Conservation (phyloP, 2,329 filamentous ascomycete species). For the Colletotrichum camelliae region DNA sequence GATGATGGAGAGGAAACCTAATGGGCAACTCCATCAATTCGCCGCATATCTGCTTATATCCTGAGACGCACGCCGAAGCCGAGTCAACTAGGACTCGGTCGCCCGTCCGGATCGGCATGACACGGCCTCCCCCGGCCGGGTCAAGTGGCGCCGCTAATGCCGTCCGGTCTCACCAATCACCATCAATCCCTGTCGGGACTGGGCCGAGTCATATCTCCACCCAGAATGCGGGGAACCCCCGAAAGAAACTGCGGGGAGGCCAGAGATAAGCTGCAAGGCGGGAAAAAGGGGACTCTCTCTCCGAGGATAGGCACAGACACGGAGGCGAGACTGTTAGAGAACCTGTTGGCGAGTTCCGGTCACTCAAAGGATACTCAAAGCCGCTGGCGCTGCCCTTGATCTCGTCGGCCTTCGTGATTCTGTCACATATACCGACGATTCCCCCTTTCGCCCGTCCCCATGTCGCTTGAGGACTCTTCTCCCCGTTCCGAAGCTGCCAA, state of each 20-base stretch:
- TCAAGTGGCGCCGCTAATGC: not conserved
- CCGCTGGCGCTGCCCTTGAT: not conserved
- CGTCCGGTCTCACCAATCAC: not conserved
- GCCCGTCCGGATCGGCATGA: not conserved
- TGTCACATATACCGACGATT: not conserved
- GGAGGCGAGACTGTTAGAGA: not conserved
- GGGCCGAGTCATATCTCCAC: not conserved
- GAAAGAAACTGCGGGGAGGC: not conserved
- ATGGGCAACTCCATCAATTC: not conserved
- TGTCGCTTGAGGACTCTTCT: not conserved
- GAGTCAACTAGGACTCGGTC: not conserved
- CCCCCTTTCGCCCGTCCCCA: not conserved
- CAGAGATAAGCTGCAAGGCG: not conserved
- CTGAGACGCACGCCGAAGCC: not conserved
- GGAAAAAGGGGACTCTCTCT: not conserved
- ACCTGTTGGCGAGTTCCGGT: not conserved
- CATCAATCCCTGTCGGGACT: not conserved
- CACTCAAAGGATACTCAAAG: not conserved
- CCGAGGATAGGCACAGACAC: not conserved
- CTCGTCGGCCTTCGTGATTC: rapidly evolving
- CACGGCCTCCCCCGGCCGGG: not conserved
- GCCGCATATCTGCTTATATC: not conserved
- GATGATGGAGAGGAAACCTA: not conserved
- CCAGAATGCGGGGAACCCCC: not conserved
- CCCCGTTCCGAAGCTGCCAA: not conserved